Percentiles rank a stretch among this genome's conserved stretches.
Evolutionary conservation across 2,329 filamentous ascomycete species (phyloP).

Genomic region (Chalara sp.): DNA sequence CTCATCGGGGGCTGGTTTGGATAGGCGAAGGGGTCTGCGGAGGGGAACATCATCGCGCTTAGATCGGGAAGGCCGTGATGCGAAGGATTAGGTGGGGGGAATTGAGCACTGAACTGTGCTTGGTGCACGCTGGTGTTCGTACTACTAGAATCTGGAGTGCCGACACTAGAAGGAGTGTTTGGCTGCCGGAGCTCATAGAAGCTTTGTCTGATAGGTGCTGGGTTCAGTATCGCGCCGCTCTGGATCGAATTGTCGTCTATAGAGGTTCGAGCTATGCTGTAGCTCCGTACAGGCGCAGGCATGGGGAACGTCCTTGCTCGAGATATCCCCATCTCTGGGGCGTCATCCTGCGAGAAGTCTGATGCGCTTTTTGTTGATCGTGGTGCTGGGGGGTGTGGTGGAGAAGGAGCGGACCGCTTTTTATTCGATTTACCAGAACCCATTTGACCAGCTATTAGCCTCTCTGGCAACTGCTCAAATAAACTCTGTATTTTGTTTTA

Average conservation of each 20-base stretch:
- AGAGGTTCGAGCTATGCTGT: slow-evolving; percentile 16
- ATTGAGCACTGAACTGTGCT: slow-evolving; percentile 25
- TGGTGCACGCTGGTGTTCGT: slow-evolving; percentile 12
- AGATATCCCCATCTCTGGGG: slow-evolving; percentile 7
- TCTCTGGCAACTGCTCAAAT: slow-evolving; percentile 77
- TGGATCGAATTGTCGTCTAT: slow-evolving; percentile 18
- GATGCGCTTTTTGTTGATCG: slow-evolving; percentile 24
- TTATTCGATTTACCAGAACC: slow-evolving; percentile 36
- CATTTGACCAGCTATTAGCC: slow-evolving; percentile 48
- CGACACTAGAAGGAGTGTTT: slow-evolving; percentile 17
- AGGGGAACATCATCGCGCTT: slow-evolving; percentile 74
- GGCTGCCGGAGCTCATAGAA: slow-evolving; percentile 22
- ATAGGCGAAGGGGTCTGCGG: slow-evolving; percentile 71
- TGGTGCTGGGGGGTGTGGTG: slow-evolving; percentile 26
- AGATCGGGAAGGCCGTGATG: slow-evolving; percentile 51
- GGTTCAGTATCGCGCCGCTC: slow-evolving; percentile 17
- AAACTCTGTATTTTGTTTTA: slow-evolving; percentile 48
- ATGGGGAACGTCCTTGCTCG: slow-evolving; percentile 24
- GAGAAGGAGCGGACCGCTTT: slow-evolving; percentile 49
- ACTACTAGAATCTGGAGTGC: slow-evolving; percentile 20
- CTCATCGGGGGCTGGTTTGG: slow-evolving; percentile 66
- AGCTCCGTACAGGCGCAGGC: slow-evolving; percentile 18
- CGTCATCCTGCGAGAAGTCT: slow-evolving; percentile 10
- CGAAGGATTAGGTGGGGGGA: slow-evolving; percentile 17
- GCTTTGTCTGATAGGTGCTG: slow-evolving; percentile 21